Evolutionary conservation across 2,329 filamentous ascomycete genomes (phyloP), one percentile per base, ranked within the genome.

Genomic region (Xylaria sp.): DNA sequence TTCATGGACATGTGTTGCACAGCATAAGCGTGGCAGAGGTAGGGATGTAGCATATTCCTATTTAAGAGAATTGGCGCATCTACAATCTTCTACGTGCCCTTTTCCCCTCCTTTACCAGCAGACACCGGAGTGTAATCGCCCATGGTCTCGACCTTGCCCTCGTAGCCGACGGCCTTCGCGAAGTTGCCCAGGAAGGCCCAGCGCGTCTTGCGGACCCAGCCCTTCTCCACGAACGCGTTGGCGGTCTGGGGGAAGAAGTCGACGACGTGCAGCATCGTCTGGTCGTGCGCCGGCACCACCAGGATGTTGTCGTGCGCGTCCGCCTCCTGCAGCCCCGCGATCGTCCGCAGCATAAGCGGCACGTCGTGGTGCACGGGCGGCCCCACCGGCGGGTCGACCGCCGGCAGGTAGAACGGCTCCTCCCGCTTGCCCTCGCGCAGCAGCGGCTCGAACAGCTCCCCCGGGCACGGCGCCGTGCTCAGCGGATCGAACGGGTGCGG

Each of bases 171-270:
- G 0, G 75, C 78, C 22, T 69, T 65, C 6, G 74, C 70, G 59
- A 80, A 81, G 53, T 83, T 80, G 29, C 68, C 72, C 60, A 84
- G 64, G 61, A 83, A 84, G 48, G 71, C 62, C 75, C 80, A 85
- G 29, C 74, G 66, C 1, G 67, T 67, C 56, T 77, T 75, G 44
- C 71, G 62, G n/a, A 68, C 73, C 75, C 76, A 78, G 0, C 72
- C 75, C 59, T 79, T 76, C 50, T 69, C 57, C 52, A 67, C 64
- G 66, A 79, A 83, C 5, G 70, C 71, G 59, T 82, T 78, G 9
- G 75, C 73, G n/a, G 61, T 69, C 46, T 72, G 69, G 0, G 81
- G 80, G 59, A 80, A 84, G 53, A 82, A 76, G 6, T 79, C 76
- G 1, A 78, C 65, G 2, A 78, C 67, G 20, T 70, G 67, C 29